Base-by-base conservation (phyloP, 257 asterid species). In the Fraxinus quadrangulata region DNA sequence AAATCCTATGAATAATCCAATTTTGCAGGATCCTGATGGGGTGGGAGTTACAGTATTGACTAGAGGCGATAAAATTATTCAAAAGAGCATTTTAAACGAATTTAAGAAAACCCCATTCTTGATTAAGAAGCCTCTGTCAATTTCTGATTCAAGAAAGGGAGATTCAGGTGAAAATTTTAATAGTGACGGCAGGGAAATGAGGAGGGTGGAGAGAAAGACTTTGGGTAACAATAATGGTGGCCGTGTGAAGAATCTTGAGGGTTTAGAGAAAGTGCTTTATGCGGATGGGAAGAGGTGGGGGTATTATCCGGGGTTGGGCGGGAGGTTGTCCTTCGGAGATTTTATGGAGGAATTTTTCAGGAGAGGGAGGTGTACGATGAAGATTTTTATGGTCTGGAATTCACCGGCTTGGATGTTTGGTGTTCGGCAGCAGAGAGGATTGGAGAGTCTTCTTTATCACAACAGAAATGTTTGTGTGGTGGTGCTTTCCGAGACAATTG, bases 231-330 rank as follows among this genome's bases (percentile, higher is more conserved):
- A 75, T 71, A 74, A 63, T 81, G 77, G 82, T 34, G 76, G 70
- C 56, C 68, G 78, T 54, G 72, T 73, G 78, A 79, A 66, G 78
- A 77, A 74, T 24, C 78, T 65, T 68, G 89, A 82, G 79, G 87
- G 78, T 79, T 74, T 83, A 17, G 89, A 85, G 83, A 81, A 80
- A 75, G 77, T 83, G 21, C 78, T 84, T 71, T 88, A 86, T 81
- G 98, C 98, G 12, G 97, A 93, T 83, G 99, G 99, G 37, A 91
- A 84, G 87, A 93, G 96, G 80, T 96, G 99, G 99, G 99, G 98
- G 3, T 96, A 92, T 83, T 96, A 84, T 78, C 98, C 97, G 4
- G 96, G 97, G 37, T 73, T 96, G 88, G 89, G 92, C 76, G 85
- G 81, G 54, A 82, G 80, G 30, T 78, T 93, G 82, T 86, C 98